Evolutionary conservation across 2,329 filamentous ascomycete species (phyloP).

Genomic region (Colletotrichum incanum): DNA sequence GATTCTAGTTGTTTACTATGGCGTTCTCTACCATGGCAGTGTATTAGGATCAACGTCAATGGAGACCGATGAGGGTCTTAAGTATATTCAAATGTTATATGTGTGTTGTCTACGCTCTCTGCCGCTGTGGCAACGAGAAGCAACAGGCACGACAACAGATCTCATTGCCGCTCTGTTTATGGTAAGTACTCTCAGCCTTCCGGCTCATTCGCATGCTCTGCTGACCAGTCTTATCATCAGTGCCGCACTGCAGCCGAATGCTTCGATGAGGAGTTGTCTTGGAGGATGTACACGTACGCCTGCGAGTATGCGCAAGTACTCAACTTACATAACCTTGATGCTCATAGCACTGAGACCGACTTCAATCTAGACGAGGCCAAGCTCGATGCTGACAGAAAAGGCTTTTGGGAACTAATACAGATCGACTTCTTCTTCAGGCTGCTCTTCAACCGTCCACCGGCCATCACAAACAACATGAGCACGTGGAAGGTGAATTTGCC

Average conservation of each 20-base stretch:
- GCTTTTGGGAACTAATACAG: conserved; percentile 53
- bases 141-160: conserved; percentile 51
- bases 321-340: conserved; percentile 52
- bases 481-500: conserved; percentile 53
- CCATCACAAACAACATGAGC: conserved; percentile 46
- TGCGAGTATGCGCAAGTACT: conserved; percentile 51
- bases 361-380: conserved; percentile 6
- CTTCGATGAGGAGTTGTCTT: conserved; percentile 53
- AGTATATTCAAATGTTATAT: conserved; percentile 41
- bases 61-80: background rate
- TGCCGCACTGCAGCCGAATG: conserved; percentile 50
- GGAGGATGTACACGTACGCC: conserved; percentile 51
- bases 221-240: background rate
- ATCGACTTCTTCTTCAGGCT: conserved; percentile 52
- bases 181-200: conserved; percentile 38
- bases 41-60: conserved; percentile 17
- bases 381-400: conserved; percentile 48
- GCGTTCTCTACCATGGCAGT: conserved; percentile 49
- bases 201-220: fast-evolving
- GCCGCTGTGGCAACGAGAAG: conserved; percentile 51
- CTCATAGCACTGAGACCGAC: background rate
- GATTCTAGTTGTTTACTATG: conserved; percentile 51
- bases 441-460: conserved; percentile 50
- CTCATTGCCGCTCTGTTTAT: conserved; percentile 50
- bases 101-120: conserved; percentile 50